phyloP scores from a whole-genome alignment of 768 basidiomycete species.

The Hypholoma fasciculare region DNA sequence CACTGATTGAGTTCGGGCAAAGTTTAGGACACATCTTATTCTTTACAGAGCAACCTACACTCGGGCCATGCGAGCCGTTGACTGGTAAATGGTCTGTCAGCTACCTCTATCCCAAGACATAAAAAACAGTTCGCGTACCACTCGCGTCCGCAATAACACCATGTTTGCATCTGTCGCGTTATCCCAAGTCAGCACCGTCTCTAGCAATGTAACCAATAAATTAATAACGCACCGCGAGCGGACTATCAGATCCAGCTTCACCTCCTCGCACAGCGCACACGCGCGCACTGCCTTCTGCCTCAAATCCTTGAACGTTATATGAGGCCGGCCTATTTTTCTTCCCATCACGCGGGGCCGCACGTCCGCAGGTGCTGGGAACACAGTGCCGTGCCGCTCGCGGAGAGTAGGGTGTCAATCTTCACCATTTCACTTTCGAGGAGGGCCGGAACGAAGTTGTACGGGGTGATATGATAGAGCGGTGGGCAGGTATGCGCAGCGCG shows the following conservation, averaged over 20 bases:
- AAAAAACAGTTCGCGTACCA: background rate
- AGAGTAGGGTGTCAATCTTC: conserved; percentile 24
- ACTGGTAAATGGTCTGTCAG: too few relatives aligned
- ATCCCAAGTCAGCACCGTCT: too few relatives aligned
- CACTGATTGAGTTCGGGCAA: too few relatives aligned
- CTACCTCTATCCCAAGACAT: background rate
- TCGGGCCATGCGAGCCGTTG: too few relatives aligned
- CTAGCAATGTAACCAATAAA: too few relatives aligned
- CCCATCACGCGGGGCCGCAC: background rate
- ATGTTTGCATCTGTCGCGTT: background rate
- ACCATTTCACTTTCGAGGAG: conserved; percentile 24
- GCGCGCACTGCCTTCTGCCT: background rate
- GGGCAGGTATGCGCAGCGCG: background rate
- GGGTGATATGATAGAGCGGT: conserved; percentile 23
- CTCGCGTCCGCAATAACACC: background rate
- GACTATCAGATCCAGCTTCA: background rate
- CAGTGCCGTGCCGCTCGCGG: background rate
- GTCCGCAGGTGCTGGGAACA: background rate
- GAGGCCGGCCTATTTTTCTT: background rate
- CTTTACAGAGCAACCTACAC: too few relatives aligned
- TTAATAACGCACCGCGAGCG: background rate
- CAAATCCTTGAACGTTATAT: background rate
- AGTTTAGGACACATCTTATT: too few relatives aligned
- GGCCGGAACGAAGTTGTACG: conserved; percentile 23
- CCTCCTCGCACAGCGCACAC: background rate